A percentile compares a stretch with the other conserved stretches of the same genome.
Evolutionary conservation across 2,329 filamentous ascomycete species (phyloP).

Genomic region (Penicillium thymicola): DNA sequence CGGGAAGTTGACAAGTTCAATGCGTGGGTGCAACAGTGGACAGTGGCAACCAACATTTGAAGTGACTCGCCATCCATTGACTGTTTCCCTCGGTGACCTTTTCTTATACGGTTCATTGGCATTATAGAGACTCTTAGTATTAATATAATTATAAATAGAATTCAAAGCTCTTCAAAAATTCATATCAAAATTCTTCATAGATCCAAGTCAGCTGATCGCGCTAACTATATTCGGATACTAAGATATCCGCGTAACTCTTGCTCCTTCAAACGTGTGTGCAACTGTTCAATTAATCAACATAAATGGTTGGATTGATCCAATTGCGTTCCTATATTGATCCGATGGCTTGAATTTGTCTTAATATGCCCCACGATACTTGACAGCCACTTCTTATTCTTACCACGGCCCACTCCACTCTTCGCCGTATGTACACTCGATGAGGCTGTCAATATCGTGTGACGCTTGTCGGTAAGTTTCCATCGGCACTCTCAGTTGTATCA

Average conservation of each 20-base stretch:
- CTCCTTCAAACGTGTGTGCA: background rate
- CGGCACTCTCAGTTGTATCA: background rate
- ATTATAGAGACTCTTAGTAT: background rate
- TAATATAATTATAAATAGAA: constrained; percentile 2
- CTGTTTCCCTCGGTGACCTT: background rate
- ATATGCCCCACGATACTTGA: constrained; percentile 1
- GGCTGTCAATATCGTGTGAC: constrained; percentile 37
- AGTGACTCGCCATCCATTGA: background rate
- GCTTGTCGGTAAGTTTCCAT: constrained; percentile 29
- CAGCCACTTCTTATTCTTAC: background rate
- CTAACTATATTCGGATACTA: background rate
- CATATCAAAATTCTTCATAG: background rate
- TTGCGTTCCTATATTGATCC: constrained; percentile 6
- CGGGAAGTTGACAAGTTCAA: constrained; percentile 41
- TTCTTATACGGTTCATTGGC: background rate
- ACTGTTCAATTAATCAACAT: background rate
- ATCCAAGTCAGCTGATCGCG: constrained; percentile 6
- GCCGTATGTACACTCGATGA: constrained; percentile 22
- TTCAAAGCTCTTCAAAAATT: background rate
- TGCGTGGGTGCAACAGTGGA: constrained; percentile 29
- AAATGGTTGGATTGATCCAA: background rate
- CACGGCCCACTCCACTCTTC: background rate
- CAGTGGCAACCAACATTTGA: constrained; percentile 12
- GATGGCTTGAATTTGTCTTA: background rate
- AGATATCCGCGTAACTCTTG: background rate